Evolutionary conservation across 2,329 filamentous ascomycete species (phyloP), one percentile per base, ranked within the genome.

Genomic region (Aureobasidium sp.): DNA sequence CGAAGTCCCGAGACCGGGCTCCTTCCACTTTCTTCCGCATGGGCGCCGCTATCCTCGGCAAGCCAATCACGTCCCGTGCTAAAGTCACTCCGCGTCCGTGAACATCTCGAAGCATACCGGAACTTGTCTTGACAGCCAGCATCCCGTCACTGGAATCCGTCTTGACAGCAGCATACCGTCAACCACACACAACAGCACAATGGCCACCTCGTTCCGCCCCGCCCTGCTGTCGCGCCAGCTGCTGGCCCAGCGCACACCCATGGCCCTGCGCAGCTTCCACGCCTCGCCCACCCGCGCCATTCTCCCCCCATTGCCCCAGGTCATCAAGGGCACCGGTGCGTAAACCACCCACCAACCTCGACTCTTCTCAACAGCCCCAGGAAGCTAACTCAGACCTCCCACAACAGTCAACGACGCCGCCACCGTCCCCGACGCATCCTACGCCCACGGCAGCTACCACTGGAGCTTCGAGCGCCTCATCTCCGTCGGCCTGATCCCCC

Each of bases 381-480:
- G 22, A 25, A 25, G 22, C 22, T 25, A 25, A 25, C 22, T 25
- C 22, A 25, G 22, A 25, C 22, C 22, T 25, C 22, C 22, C 22
- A 25, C 22, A 25, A 25, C 22, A 25, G 22, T 92, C 73, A 99
- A 99, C 79, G 92, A 97, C 72, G 85, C 94, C 62, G 89, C 84
- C 36, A 85, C 84, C 42, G 77, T 96, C 27, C 92, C 91, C 49
- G 74, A 84, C 25, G 78, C 90, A 59, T 85, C 83, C 69, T 86
- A 93, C 45, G 80, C 86, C 62, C 90, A 99, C 79, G 94, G 94
- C 70, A 95, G 89, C 77, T 99, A 97, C 82, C 94, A 99, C 84
- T 99, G 94, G 94, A 90, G 89, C 64, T 96, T 96, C 72, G 94
- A 99, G 82, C 81, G 86, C 73, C 75, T 91, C 62, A 79, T 97